These are phyloP conservation scores for Hysterangium stoloniferum DNA, from an alignment of 768 basidiomycete genomes.

Conservation along the genomic window DNA sequence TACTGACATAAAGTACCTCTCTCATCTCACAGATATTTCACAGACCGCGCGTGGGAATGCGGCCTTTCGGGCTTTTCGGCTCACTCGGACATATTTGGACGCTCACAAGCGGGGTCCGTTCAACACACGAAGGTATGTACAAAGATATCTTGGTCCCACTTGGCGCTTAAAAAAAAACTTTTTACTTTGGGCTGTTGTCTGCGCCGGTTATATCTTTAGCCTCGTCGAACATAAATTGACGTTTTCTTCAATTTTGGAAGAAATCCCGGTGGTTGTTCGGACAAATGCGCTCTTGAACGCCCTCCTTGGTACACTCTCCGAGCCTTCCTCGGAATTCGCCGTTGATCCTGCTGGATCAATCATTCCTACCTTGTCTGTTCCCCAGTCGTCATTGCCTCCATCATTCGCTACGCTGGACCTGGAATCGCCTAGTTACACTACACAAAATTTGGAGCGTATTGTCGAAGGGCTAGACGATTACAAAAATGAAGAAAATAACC, in stretches of 20 bases:
- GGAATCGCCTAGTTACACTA: slow-evolving; percentile 54
- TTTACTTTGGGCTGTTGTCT: background rate
- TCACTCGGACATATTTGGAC: slow-evolving; percentile 72
- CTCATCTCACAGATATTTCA: slow-evolving; percentile 51
- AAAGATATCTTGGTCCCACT: background rate
- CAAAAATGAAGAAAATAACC: slow-evolving; percentile 86
- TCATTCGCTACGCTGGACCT: slow-evolving; percentile 67
- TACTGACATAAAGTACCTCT: slow-evolving; percentile 12
- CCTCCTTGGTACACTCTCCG: slow-evolving; percentile 60
- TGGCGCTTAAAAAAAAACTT: background rate
- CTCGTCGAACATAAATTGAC: slow-evolving; percentile 74
- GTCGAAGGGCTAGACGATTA: slow-evolving; percentile 81
- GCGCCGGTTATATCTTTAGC: slow-evolving; percentile 31
- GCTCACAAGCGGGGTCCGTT: slow-evolving; percentile 81
- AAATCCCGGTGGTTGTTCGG: slow-evolving; percentile 78
- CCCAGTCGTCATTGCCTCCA: slow-evolving; percentile 26
- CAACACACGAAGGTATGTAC: slow-evolving; percentile 68
- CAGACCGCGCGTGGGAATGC: slow-evolving; percentile 77
- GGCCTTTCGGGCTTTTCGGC: slow-evolving; percentile 80
- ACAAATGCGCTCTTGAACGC: slow-evolving; percentile 73
- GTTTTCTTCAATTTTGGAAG: slow-evolving; percentile 78
- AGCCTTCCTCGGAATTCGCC: slow-evolving; percentile 33
- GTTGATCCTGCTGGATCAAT: slow-evolving; percentile 32
- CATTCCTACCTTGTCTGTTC: slow-evolving; percentile 26
- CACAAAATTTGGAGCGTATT: slow-evolving; percentile 74